phyloP scores from a whole-genome alignment of 257 asterid genomes.

The Gynochthodes officinalis region DNA sequence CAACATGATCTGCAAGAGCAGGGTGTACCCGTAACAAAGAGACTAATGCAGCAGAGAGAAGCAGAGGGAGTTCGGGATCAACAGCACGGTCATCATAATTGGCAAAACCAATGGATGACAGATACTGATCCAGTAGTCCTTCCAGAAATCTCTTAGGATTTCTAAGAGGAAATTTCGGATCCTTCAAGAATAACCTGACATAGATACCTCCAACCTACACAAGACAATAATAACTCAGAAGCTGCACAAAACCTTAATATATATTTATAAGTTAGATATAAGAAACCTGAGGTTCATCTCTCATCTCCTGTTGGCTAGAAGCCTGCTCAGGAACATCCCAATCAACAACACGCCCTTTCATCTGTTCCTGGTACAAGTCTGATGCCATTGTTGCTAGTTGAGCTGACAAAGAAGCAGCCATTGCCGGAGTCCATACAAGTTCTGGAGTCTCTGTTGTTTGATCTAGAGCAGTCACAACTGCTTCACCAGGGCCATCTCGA shows the following conservation, averaged over 20 bases:
- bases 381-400: constrained; percentile 95
- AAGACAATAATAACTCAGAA: constrained; percentile 25
- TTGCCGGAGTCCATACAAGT: constrained; percentile 99
- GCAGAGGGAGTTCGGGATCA: constrained; percentile 93
- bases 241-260: constrained; percentile 17
- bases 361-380: constrained; percentile 82
- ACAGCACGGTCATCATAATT: constrained; percentile 75
- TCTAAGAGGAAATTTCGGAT: constrained; percentile 95
- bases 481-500: constrained; percentile 99
- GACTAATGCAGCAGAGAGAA: constrained; percentile 94
- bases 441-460: constrained; percentile 99
- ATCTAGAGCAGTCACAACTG: constrained; percentile 80
- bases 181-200: constrained; percentile 89
- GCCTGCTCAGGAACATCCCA: constrained; percentile 99
- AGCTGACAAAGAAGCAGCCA: constrained; percentile 96
- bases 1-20: constrained; percentile 98
- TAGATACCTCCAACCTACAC: constrained; percentile 97
- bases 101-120: constrained; percentile 80
- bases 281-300: constrained; percentile 94
- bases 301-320: constrained; percentile 88
- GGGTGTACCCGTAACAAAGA: constrained; percentile 94
- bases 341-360: constrained; percentile 86
- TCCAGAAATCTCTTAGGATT: constrained; percentile 95
- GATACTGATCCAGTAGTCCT: constrained; percentile 93
- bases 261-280: constrained; percentile 11